Evolutionary conservation across 2,329 filamentous ascomycete species (phyloP), one percentile per base, ranked within the genome.

Genomic region (Incumbomyces delicatus): DNA sequence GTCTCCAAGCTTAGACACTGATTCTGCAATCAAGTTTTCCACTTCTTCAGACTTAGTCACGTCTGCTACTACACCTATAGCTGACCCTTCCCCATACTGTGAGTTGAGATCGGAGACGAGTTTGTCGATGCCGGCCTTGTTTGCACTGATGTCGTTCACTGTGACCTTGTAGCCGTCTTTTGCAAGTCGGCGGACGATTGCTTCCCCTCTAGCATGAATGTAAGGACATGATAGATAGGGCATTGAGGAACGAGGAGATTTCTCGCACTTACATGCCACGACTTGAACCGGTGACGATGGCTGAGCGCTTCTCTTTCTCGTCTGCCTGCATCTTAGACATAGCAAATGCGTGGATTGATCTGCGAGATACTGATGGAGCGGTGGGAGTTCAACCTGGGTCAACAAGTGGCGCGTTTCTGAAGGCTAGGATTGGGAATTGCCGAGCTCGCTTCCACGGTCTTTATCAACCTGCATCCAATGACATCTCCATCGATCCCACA

Each of bases 121-220:
- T 17, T 73, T 68, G 43, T 80, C 71, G 50, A 76, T 74, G 1
- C 66, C 71, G 3, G 68, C 53, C 42, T 71, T 62, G 52, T 81
- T 77, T 12, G 72, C 66, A 22, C 66, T 53, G 13, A 83, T 65
- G 53, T 84, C 80, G 58, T 82, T 83, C 52, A 85, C 66, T 57
- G 77, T 81, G 41, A 85, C 67, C 53, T 78, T 70, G 63, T 83
- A 85, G 45, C 80, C 80, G 51, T 84, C 81, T 17, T 69, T 63
- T 5, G 80, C 80, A 13, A 85, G 70, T 2, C 80, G 76, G 6
- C 81, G 63, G 14, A 79, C 80, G 37, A 70, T 63, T 0, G 65
- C 62, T 50, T 63, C 54, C 12, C 56, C 54, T 34, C 59, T 59
- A 41, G 11, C n/a, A 22, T 11, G 13, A 5, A 32, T 31, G 31